phyloP scores from a whole-genome alignment of 345 rosid genomes.

The Euphorbia peplus region DNA sequence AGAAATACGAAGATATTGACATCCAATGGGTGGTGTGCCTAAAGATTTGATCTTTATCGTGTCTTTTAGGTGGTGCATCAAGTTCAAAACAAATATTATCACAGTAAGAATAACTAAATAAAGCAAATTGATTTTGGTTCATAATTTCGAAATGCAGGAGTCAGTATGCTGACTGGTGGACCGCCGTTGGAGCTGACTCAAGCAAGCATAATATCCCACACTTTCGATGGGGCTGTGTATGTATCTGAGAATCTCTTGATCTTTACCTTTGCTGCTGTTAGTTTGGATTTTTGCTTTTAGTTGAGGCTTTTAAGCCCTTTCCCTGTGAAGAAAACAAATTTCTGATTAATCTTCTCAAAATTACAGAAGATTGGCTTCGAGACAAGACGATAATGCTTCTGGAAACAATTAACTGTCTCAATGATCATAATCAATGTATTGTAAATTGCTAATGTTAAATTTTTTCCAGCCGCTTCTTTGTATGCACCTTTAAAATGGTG shows the following conservation, averaged over 20 bases:
- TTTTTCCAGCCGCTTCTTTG: not conserved
- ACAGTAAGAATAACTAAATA: not conserved
- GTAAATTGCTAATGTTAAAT: not conserved
- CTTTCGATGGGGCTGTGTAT: conserved; percentile 38
- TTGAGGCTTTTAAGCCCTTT: conserved; percentile 48
- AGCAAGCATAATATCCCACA: conserved; percentile 46
- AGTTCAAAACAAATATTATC: not conserved
- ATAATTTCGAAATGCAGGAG: conserved; percentile 45
- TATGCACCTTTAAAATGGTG: not conserved
- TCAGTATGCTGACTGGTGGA: conserved; percentile 54
- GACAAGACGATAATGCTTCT: not conserved
- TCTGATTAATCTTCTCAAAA: conserved; percentile 13
- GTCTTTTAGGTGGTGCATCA: not conserved
- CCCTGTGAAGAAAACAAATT: conserved; percentile 32
- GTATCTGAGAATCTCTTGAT: conserved; percentile 48
- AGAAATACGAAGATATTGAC: too few species aligned
- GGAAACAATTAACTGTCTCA: not conserved
- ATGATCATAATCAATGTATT: not conserved
- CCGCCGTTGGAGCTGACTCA: conserved; percentile 53
- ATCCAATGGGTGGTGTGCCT: too few species aligned
- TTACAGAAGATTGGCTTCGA: too few species aligned
- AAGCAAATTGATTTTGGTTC: too few species aligned
- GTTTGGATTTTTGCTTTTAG: conserved; percentile 60
- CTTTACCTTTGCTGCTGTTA: conserved; percentile 53
- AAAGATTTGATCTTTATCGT: too few species aligned